phyloP scores from a whole-genome alignment of 2,329 filamentous ascomycete species.

The Penicillium capsulatum region DNA sequence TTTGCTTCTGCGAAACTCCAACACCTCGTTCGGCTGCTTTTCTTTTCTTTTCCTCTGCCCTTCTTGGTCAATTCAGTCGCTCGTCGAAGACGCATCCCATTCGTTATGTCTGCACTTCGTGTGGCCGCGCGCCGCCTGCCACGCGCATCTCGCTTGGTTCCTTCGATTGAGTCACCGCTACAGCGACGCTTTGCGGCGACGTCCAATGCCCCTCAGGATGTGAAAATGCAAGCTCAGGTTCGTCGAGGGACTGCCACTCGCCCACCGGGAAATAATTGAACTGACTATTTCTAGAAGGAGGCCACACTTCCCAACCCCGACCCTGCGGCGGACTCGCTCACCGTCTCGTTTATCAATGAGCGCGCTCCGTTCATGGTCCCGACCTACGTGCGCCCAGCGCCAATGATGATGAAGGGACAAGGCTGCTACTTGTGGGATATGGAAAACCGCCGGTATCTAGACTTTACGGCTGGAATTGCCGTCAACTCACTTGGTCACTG shows the following conservation, averaged over 20 bases:
- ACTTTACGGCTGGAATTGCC: slow-evolving; percentile 93
- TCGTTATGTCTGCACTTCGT: slow-evolving; percentile 32
- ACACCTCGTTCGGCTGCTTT: not conserved
- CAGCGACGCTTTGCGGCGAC: slow-evolving; percentile 34
- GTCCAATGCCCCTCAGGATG: slow-evolving; percentile 28
- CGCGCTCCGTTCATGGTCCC: slow-evolving; percentile 88
- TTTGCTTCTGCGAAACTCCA: not conserved
- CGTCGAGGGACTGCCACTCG: not conserved
- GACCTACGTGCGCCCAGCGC: slow-evolving; percentile 85
- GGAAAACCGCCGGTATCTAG: slow-evolving; percentile 83
- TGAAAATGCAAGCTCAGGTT: slow-evolving; percentile 28
- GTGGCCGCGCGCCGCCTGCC: slow-evolving; percentile 35
- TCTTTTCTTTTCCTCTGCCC: slow-evolving; percentile 16
- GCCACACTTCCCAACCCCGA: slow-evolving; percentile 63
- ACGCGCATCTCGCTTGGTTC: slow-evolving; percentile 27
- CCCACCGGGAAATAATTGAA: not conserved
- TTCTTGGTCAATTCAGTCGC: slow-evolving; percentile 5
- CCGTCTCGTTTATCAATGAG: slow-evolving; percentile 67
- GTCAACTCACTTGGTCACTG: slow-evolving; percentile 91
- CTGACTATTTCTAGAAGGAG: slow-evolving; percentile 40
- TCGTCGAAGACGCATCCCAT: slow-evolving; percentile 3
- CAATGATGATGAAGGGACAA: slow-evolving; percentile 82
- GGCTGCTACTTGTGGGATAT: slow-evolving; percentile 88
- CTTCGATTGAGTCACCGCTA: slow-evolving; percentile 31
- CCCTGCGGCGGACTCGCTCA: slow-evolving; percentile 68